A percentile compares a stretch with the other conserved stretches of the same genome.
Evolutionary conservation across 306 rosid species (phyloP).

Genomic region (Boehmeria nivea): DNA sequence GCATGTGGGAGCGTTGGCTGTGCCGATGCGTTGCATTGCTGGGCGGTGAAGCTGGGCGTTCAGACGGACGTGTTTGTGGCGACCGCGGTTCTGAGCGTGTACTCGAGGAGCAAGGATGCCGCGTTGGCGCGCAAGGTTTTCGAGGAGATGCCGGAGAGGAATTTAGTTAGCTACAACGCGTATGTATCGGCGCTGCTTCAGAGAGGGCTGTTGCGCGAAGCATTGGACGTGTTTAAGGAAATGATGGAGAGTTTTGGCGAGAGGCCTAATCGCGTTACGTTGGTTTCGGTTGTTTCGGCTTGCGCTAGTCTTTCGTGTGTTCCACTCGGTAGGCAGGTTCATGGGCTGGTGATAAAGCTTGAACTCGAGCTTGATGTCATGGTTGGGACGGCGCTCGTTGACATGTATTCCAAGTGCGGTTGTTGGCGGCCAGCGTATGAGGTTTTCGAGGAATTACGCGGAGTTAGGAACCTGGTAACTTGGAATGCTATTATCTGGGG

Average conservation of each 20-base stretch:
- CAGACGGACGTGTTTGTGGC: slow-evolving; percentile 50
- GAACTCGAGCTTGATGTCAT: slow-evolving; percentile 24
- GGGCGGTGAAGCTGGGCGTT: slow-evolving; percentile 60
- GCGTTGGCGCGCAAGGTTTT: slow-evolving; percentile 44
- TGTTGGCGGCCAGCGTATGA: slow-evolving; percentile 43
- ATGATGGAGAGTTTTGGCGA: slow-evolving; percentile 27
- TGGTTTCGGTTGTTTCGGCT: slow-evolving; percentile 49
- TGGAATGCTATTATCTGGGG: slow-evolving; percentile 69
- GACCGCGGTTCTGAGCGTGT: slow-evolving; percentile 51
- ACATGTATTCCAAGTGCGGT: slow-evolving; percentile 72
- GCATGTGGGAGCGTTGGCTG: slow-evolving; percentile 22
- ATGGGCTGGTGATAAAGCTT: slow-evolving; percentile 42
- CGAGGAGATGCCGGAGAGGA: slow-evolving; percentile 37
- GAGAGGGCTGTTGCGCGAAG: slow-evolving; percentile 37
- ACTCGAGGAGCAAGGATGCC: slow-evolving; percentile 35
- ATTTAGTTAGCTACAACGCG: slow-evolving; percentile 65
- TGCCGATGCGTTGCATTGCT: slow-evolving; percentile 48
- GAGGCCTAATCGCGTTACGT: slow-evolving; percentile 42
- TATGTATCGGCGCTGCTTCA: slow-evolving; percentile 49
- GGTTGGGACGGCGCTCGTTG: slow-evolving; percentile 57
- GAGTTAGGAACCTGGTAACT: slow-evolving; percentile 44
- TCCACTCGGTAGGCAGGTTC: slow-evolving; percentile 58
- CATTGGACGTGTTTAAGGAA: slow-evolving; percentile 48
- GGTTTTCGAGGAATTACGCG: slow-evolving; percentile 29
- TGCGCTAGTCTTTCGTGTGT: slow-evolving; percentile 41